These are phyloP conservation scores for Nannochloropsis oceanica DNA, from an alignment of 108 stramenopile genomes.

Conservation along the genomic window DNA sequence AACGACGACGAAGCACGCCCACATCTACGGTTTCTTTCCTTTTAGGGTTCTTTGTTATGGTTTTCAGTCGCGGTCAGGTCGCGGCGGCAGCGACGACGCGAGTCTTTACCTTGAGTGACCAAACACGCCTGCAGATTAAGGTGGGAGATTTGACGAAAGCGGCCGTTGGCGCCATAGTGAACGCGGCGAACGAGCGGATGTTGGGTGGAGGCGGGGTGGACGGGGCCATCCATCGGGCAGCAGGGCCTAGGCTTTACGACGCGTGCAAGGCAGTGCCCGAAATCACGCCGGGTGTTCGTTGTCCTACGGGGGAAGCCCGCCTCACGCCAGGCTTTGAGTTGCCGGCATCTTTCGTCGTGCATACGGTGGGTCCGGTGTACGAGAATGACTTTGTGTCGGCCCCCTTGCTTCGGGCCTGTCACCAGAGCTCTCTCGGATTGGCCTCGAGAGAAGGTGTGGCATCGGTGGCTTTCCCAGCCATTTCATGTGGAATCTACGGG, in stretches of 20 bases:
- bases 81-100: neutral
- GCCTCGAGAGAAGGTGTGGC: slow-evolving; percentile 5
- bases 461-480: slow-evolving; percentile 21
- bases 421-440: slow-evolving; percentile 3
- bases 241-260: neutral
- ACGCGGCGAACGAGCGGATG: slow-evolving; percentile 23
- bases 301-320: slow-evolving; percentile 20
- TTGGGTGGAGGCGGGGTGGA: slow-evolving; percentile 20
- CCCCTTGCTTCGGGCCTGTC: slow-evolving; percentile 6
- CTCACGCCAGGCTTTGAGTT: slow-evolving; percentile 13
- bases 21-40: neutral
- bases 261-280: neutral
- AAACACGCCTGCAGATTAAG: neutral
- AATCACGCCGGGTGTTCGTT: neutral
- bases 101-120: neutral
- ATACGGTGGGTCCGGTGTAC: slow-evolving; percentile 19
- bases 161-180: slow-evolving; percentile 12
- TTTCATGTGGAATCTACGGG: slow-evolving; percentile 21
- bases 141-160: slow-evolving; percentile 4
- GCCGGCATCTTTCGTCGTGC: slow-evolving; percentile 3
- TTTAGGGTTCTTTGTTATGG: neutral
- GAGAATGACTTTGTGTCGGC: neutral
- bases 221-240: slow-evolving; percentile 15
- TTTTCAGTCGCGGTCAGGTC: neutral
- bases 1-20: too few relatives aligned